Base-by-base conservation (phyloP, 2,329 filamentous ascomycete species). In the Penicillium capsulatum region DNA sequence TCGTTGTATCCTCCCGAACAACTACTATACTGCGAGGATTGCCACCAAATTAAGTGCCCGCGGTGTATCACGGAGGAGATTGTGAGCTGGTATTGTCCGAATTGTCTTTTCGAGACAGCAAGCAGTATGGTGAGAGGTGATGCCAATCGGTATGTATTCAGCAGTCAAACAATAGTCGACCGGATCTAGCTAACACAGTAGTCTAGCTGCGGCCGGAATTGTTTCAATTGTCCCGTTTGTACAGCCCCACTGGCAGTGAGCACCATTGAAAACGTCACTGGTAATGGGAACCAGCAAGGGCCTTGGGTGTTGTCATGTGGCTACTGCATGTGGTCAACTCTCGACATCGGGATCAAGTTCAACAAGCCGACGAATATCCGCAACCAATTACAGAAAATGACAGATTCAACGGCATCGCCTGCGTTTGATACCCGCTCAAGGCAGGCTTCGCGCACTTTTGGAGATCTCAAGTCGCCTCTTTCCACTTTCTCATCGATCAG, bases 11-110 rank as follows among this genome's bases (percentile, higher is more conserved):
- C 92, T 1, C 81, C 96, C 31, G 91, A 97, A 59, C 83, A 96
- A 61, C 78, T 98, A 17, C 77, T 97, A 28, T 98, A 94, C 71
- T 98, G 92, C 71, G 91, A 95, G 61, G 92, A 97, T 63, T 98
- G 92, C 65, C 88, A 94, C 62, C 85, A 95, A 66, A 94, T 97
- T 47, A 85, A 92, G 53, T 98, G 92, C 62, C 86, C 88, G 4
- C 77, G 89, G 68, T 98, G 92, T 60, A 86, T 94, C 38, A 79
- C 83, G 33, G 92, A 98, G 61, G 92, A 98, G 68, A 89, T 95
- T 39, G 82, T 94, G 33, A 92, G 87, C 38, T 96, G 89, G 75
- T 98, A 87, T 67, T 98, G 92, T 58, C 92, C 92, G 4, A 91
- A 81, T 62, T 98, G 92, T 63, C 70, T 98, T 41, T 97, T 98